Conservation (phyloP, 73 alveolate species). For the Paramecium tetraurelia region DNA sequence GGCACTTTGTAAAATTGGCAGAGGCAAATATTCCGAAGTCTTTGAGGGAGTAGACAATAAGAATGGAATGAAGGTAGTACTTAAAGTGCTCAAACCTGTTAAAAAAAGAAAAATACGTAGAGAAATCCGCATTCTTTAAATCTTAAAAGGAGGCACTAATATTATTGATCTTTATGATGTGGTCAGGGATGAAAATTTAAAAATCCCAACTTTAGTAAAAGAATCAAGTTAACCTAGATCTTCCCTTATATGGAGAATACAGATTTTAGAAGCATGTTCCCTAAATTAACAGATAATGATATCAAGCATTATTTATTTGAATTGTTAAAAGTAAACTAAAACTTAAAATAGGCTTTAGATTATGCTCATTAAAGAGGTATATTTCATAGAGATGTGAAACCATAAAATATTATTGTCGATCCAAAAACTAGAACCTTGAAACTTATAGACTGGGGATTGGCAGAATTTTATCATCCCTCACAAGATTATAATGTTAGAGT, state of each 20-base stretch:
- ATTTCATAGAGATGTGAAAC: conserved; percentile 97
- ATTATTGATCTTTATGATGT: conserved; percentile 76
- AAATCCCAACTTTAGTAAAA: conserved; percentile 75
- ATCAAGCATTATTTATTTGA: conserved; percentile 76
- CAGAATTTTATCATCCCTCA: conserved; percentile 95
- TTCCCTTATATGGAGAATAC: conserved; percentile 74
- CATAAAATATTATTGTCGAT: conserved; percentile 96
- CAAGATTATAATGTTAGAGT: conserved; percentile 95
- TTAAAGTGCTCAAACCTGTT: conserved; percentile 96
- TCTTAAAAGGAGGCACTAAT: conserved; percentile 80
- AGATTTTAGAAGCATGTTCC: conserved; percentile 77
- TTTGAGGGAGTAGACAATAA: conserved; percentile 91
- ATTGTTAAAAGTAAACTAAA: conserved; percentile 60
- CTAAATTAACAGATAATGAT: conserved; percentile 77
- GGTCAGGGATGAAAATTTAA: conserved; percentile 83
- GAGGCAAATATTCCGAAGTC: conserved; percentile 98
- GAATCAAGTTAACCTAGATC: not conserved
- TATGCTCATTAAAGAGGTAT: conserved; percentile 97
- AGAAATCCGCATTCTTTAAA: conserved; percentile 83
- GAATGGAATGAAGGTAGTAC: conserved; percentile 81
- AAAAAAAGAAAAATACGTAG: conserved; percentile 93
- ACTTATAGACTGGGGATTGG: conserved; percentile 98
- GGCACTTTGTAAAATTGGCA: conserved; percentile 90
- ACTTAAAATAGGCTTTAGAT: conserved; percentile 83
- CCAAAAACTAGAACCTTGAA: conserved; percentile 85